Base-by-base conservation (phyloP, 2,329 filamentous ascomycete species). In the Fusarium siculi region DNA sequence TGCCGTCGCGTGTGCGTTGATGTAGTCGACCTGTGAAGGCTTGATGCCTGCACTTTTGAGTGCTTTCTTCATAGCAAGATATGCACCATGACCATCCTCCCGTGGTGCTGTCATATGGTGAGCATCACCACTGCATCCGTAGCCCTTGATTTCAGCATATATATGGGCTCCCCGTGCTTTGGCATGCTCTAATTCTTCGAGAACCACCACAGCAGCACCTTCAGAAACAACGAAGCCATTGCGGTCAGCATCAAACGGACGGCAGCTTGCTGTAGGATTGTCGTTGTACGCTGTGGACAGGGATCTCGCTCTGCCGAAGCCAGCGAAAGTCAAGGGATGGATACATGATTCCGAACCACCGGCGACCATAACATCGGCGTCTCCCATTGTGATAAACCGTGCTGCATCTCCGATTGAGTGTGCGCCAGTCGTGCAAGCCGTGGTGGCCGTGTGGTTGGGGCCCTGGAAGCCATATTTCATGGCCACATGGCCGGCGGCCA, bases 301-400 rank as follows among this genome's bases (percentile, higher is more conserved):
- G 58, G 95, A 98, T 66, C 96, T 90, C 3, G 95, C 94, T 70
- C 95, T 89, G 30, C 94, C 93, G 79, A 99, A 99, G 11, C 96
- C 96, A 11, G 95, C 94, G 75, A 98, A 93, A 4, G 96, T 93
- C 47, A 99, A 87, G 15, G 96, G 96, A 79, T 99, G 96, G 63
- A 99, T 96, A 81, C 96, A 99, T 1, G 96, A 95, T 82, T 99
- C 96, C 14, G 96, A 91, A 34, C 96, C 96, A 46, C 96, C 96
- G n/a, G 96, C 95, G 14, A 99, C 84, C 95, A 99, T 98, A 61
- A 98, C 92, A 81, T 97, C 89, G 50, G 96, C 96, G 80, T 98
- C 96, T 11, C 95, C 95, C 78, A 91, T 92, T n/a, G 92, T 90
- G 70, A 99, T 96, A 80, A 98, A 94, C 23, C 96, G 91, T n/a